Evolutionary conservation across 2,329 filamentous ascomycete species (phyloP).

Genomic region (Cladosporium sp.): DNA sequence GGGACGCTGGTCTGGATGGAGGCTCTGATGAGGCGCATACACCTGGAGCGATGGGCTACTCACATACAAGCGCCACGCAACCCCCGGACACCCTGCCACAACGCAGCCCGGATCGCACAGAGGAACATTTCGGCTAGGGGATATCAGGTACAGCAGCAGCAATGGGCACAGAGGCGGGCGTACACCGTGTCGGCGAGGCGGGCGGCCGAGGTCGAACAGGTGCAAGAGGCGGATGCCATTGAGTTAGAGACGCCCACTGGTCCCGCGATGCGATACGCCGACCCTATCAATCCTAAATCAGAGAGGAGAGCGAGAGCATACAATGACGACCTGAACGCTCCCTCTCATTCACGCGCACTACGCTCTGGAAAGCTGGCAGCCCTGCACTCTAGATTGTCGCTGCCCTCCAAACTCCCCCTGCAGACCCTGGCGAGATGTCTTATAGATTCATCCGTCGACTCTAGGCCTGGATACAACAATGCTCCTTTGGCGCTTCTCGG

Average conservation of each 20-base stretch:
- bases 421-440: constrained; percentile 84
- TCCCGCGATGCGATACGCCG: not conserved
- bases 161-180: constrained; percentile 20
- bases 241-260: not conserved
- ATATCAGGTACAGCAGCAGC: constrained; percentile 8
- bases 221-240: constrained; percentile 2
- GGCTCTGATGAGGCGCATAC: constrained; percentile 48
- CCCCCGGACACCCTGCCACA: constrained; percentile 43
- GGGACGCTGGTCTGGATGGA: constrained; percentile 19
- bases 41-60: constrained; percentile 60
- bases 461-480: constrained; percentile 84
- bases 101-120: constrained; percentile 13
- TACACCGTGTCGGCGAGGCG: constrained; percentile 19
- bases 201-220: constrained; percentile 14
- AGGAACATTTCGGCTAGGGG: constrained; percentile 14
- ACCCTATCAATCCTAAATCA: not conserved
- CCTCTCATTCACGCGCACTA: constrained; percentile 49
- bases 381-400: constrained; percentile 82
- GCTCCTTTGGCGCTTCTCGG: constrained; percentile 78
- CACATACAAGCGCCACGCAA: constrained; percentile 59
- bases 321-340: constrained; percentile 29
- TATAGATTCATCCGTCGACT: constrained; percentile 81
- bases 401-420: constrained; percentile 79
- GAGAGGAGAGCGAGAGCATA: not conserved
- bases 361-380: constrained; percentile 87